These are phyloP conservation scores for Fusarium sp. DNA, from an alignment of 2,329 filamentous ascomycete species.

Conservation along the genomic window DNA sequence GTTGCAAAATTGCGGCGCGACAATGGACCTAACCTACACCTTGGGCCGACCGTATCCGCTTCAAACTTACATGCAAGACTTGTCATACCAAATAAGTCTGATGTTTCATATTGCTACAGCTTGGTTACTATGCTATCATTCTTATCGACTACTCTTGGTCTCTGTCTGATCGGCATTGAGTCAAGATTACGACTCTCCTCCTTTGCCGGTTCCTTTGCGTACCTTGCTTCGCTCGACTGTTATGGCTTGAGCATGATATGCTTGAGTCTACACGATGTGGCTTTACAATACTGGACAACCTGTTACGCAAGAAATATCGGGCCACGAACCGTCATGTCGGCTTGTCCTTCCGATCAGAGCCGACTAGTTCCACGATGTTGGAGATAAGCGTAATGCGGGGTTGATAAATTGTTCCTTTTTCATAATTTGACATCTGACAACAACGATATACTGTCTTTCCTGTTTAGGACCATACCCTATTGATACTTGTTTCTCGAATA, in stretches of 20 bases:
- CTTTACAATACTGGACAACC: background rate
- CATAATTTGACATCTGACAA: background rate
- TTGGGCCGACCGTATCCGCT: too few species aligned
- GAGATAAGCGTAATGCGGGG: conserved; percentile 48
- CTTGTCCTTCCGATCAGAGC: conserved; percentile 11
- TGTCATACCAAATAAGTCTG: background rate
- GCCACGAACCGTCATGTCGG: background rate
- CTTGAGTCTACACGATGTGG: too few species aligned
- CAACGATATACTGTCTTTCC: background rate
- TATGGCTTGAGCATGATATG: accelerated
- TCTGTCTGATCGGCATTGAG: accelerated
- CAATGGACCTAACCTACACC: background rate
- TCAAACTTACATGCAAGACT: background rate
- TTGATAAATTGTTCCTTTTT: conserved; percentile 20
- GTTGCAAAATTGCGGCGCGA: background rate
- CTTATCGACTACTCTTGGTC: background rate
- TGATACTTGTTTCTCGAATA: background rate
- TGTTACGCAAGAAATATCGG: conserved; percentile 50
- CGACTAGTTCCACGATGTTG: conserved; percentile 5
- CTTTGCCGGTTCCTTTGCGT: accelerated
- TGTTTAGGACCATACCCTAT: background rate
- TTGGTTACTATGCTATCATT: accelerated
- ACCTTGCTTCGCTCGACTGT: background rate
- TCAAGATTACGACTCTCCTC: background rate
- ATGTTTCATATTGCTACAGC: background rate